phyloP scores from a whole-genome alignment of 305 asterid genomes.

The Fraxinus sp. region DNA sequence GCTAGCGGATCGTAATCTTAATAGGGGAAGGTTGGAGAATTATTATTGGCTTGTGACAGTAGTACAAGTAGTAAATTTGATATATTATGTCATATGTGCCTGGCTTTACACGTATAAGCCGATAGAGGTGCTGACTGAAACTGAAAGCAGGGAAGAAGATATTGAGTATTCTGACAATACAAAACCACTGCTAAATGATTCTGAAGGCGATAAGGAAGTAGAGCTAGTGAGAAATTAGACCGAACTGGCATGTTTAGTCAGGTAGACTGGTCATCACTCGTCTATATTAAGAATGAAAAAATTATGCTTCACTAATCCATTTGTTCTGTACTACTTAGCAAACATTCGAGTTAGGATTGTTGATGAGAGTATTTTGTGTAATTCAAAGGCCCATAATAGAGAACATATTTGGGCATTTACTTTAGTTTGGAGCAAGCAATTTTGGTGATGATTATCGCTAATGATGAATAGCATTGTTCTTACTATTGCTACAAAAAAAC shows the following conservation, averaged over 20 bases:
- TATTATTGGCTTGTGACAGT: conserved; percentile 67
- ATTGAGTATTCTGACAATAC: conserved; percentile 21
- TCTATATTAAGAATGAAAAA: neutral
- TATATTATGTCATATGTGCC: conserved; percentile 56
- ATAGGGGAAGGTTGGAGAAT: conserved; percentile 61
- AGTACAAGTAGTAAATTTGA: conserved; percentile 50
- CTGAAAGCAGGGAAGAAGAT: conserved; percentile 25
- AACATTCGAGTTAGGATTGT: neutral
- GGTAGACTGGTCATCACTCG: neutral
- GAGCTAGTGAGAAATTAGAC: conserved; percentile 24
- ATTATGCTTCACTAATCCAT: neutral
- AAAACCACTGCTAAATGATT: conserved; percentile 24
- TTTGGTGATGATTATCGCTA: neutral
- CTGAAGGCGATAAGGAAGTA: conserved; percentile 10
- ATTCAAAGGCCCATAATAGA: neutral
- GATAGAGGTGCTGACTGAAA: conserved; percentile 31
- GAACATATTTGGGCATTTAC: neutral
- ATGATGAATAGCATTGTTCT: neutral
- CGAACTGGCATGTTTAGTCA: neutral
- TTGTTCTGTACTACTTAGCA: neutral
- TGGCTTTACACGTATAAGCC: conserved; percentile 54
- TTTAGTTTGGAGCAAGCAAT: neutral
- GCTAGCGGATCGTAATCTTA: conserved; percentile 72
- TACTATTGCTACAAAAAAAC: neutral
- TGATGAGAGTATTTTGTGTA: neutral